Base-by-base conservation (phyloP, 2,329 filamentous ascomycete species). In the Colletotrichum spinosum region DNA sequence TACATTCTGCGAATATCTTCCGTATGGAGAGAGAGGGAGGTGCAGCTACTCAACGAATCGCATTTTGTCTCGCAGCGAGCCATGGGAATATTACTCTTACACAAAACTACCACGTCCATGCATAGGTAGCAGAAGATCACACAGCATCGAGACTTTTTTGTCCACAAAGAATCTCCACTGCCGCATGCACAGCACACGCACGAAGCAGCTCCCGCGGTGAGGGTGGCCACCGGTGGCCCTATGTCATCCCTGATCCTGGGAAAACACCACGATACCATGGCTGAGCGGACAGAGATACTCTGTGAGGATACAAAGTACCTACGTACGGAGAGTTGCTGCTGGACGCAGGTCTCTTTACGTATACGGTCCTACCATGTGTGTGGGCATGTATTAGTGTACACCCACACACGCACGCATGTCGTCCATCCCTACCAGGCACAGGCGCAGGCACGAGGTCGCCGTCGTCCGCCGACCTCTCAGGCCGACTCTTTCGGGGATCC, bases 391-490 rank as follows among this genome's bases (percentile, higher is more conserved):
- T 17, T 17, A 5, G 25, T 25, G 25, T 25, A 25, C 25, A 25
- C 25, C 25, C 25, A 25, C 25, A 25, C 25, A 25, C 25, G 44
- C 15, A 17, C 44, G 42, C n/a, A 17, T n/a, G 44, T n/a, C 38
- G 25, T n/a, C 13, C 44, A 55, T 55, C 58, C 60, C 41, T 52
- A 17, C 54, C 54, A 63, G 60, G 60, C 37, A 59, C 60, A 25
- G 55, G 17, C 55, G 37, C 46, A 44, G 25, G 25, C 25, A 25
- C 25, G 25, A 25, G 25, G 25, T 5, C 25, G 25, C 25, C 55
- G 55, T n/a, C 46, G 48, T 63, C n/a, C 15, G 41, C 41, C 60
- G 60, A 38, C 48, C 53, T 12, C 11, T 52, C 17, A 6, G 17
- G 41, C 33, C 37, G 8, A 41, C 48, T 37, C 39, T 8, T 39